Conservation (phyloP, 805 yeast genomes). For the Jamesozyma piceae region DNA sequence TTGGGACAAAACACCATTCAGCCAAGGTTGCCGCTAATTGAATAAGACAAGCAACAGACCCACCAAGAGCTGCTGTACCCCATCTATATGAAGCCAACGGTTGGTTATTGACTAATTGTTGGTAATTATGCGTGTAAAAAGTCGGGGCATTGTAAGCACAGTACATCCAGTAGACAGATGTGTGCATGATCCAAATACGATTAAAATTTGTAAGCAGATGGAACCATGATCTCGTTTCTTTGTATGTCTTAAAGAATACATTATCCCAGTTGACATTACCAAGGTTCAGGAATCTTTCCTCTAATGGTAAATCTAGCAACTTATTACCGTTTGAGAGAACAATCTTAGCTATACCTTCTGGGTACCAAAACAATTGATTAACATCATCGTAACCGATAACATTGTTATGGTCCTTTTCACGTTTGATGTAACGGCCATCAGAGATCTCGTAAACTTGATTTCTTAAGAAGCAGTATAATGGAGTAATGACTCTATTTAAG, state of each 20-base stretch:
- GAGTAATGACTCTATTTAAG: conserved; percentile 85
- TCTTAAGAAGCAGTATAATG: conserved; percentile 70
- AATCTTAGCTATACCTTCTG: conserved; percentile 93
- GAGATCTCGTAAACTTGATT: conserved; percentile 71
- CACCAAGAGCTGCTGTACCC: conserved; percentile 91
- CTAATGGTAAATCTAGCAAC: conserved; percentile 78
- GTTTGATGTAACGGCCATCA: conserved; percentile 72
- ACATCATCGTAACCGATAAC: conserved; percentile 94
- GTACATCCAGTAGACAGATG: conserved; percentile 88
- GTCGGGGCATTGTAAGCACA: conserved; percentile 87
- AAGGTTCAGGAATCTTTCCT: conserved; percentile 76
- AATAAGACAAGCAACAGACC: conserved; percentile 71
- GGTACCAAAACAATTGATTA: conserved; percentile 97
- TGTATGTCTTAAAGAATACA: conserved; percentile 91
- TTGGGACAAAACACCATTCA: conserved; percentile 95
- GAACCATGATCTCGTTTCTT: conserved; percentile 94
- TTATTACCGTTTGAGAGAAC: conserved; percentile 85
- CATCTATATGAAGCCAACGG: conserved; percentile 83
- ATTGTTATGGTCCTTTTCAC: conserved; percentile 76
- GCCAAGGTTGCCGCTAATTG: conserved; percentile 81
- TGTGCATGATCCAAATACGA: conserved; percentile 95
- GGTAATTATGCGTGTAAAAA: conserved; percentile 77
- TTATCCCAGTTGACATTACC: conserved; percentile 88
- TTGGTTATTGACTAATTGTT: conserved; percentile 70
- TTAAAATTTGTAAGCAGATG: conserved; percentile 90